Base-by-base conservation (phyloP, 371 early-diverging fungal species). In the Actinomortierella wolfii region DNA sequence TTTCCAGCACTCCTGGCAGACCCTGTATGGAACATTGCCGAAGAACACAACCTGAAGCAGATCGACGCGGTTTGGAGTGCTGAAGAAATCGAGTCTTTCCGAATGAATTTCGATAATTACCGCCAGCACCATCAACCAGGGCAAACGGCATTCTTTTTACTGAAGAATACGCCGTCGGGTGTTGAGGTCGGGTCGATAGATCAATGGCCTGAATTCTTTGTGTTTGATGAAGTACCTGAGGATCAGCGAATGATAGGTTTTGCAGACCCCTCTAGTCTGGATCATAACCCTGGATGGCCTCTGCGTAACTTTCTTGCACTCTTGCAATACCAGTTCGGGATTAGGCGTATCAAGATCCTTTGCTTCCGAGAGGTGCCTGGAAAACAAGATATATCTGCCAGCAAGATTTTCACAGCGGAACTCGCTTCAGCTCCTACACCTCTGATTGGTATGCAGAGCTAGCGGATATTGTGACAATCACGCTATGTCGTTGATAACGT, bases 261-360 rank as follows among this genome's bases (percentile, higher is more conserved):
- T 65, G 81, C 86, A 2, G 97, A 97, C 68, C 95, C 97, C 25
- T 89, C 92, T 26, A 80, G 83, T 9, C 78, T 87, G 11, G 67
- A 81, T 14, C 63, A 67, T 4, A 67, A 86, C 18, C 92, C 92
- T 11, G 96, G 96, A 2, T 97, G 97, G 97, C 94, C 96, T 2
- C 74, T 95, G 52, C 87, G 97, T 41, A 96, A 96, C 65, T 64
- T 93, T 28, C 77, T 96, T 18, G 81, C 90, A 3, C 56, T 92
- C 21, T 61, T 90, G n/a, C 78, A 86, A 56, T 57, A 73, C 26
- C 75, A 73, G 7, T 88, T 82, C 64, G 75, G 77, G 11, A 29
- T 82, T 2, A 52, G 52, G 3, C 67, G 62, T 1, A 62, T 90
- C 49, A 83, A 78, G 14, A 80, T 97, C 0, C 56, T 95, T 46